Evolutionary conservation across 2,329 filamentous ascomycete genomes (phyloP), one percentile per base, ranked within the genome.

Genomic region (Ophiocordyceps robertsii): DNA sequence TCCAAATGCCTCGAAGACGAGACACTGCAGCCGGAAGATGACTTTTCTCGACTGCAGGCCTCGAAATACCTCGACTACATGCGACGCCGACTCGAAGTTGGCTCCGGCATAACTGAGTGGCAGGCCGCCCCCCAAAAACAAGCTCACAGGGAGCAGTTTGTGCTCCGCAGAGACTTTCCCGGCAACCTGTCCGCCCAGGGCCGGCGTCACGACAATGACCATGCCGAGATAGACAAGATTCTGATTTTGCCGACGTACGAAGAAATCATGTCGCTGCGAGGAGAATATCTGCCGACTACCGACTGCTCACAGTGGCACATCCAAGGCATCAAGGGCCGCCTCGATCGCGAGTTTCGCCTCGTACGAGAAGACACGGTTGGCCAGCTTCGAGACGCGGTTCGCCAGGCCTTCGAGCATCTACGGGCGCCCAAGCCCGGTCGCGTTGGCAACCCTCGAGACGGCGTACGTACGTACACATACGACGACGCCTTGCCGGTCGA

Each of bases 321-420:
- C 45, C 48, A 53, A 4, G 67, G 69, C 1, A 61, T 70, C 11
- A 55, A 53, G 5, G 70, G 72, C 2, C 62, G 72, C 1, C 52
- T 78, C 0, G 73, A 77, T 51, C 60, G 67, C 43, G 67, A 77
- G 42, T 78, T 78, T 39, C 65, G 74, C 14, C 63, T 77, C 1
- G 52, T 77, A 2, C 63, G 73, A 3, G 70, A 77, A 53, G 73
- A 78, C 47, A 73, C 67, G 0, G 59, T 77, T 3, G 70, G 70
- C 0, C 67, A 73, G 44, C 57, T 78, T 5, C 61, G 70, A 32
- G 68, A 75, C 48, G 64, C 64, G 1, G 64, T 73, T 3, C 59
- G 61, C 33, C 47, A 61, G 21, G 58, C 68, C 39, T 53, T 69
- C 10, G 53, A 66, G 4, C 46, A 47, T 3, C 53, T 66, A 16